Percentiles rank a stretch among this genome's conserved stretches.
Conservation (phyloP, 2,329 filamentous ascomycete species). For the Alternaria longipes region DNA sequence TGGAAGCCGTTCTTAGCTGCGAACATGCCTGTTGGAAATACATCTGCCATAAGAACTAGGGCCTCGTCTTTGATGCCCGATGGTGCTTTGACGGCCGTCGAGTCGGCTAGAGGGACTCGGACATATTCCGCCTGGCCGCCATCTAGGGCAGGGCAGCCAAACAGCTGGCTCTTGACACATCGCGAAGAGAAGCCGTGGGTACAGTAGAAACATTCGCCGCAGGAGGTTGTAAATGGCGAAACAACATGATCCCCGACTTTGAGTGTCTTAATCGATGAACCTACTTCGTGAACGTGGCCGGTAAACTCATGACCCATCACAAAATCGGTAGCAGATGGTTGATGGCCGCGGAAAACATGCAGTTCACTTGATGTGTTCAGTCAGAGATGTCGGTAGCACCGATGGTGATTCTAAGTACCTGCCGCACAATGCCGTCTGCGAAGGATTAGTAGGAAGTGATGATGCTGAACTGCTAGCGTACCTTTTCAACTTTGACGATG, state of each 20-base stretch:
- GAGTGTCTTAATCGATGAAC: conserved; percentile 72
- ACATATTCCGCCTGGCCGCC: conserved; percentile 84
- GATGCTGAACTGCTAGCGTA: conserved; percentile 6
- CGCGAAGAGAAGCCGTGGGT: conserved; percentile 77
- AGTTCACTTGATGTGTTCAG: conserved; percentile 69
- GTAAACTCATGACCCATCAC: conserved; percentile 89
- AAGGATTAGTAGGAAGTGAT: conserved; percentile 16
- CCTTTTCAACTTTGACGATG: conserved; percentile 80
- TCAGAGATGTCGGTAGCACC: conserved; percentile 11
- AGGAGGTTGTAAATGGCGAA: conserved; percentile 75
- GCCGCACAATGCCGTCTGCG: conserved; percentile 79
- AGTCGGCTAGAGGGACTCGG: conserved; percentile 77
- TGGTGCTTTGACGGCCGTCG: conserved; percentile 79
- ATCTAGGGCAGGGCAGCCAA: conserved; percentile 74
- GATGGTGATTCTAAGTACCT: conserved; percentile 64
- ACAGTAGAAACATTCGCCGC: conserved; percentile 84
- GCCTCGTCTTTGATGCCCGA: conserved; percentile 75
- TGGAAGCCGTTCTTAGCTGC: conserved; percentile 81
- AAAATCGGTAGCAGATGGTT: conserved; percentile 71
- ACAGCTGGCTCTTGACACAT: conserved; percentile 74
- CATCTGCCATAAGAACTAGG: conserved; percentile 89
- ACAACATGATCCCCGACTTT: conserved; percentile 81
- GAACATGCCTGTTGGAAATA: conserved; percentile 86
- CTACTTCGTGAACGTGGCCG: conserved; percentile 74
- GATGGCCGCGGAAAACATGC: conserved; percentile 84